Evolutionary conservation across 2,329 filamentous ascomycete genomes (phyloP).

Genomic region (Ophiostoma sp.): DNA sequence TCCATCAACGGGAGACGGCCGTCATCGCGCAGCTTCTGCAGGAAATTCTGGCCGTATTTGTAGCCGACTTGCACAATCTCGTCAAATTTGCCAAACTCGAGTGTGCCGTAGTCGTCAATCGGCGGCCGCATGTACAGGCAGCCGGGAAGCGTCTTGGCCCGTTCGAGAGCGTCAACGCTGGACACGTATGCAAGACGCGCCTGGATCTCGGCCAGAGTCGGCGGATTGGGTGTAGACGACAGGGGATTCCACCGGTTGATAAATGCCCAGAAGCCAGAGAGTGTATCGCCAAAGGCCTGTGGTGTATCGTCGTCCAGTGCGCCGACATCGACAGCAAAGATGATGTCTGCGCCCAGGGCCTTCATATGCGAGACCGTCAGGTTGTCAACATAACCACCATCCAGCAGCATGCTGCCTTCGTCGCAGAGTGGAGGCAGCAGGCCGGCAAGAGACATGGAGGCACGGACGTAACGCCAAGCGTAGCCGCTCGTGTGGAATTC

Average conservation of each 20-base stretch:
- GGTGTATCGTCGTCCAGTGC: constrained; percentile 88
- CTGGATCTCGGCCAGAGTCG: constrained; percentile 94
- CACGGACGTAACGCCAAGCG: constrained; percentile 94
- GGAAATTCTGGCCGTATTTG: constrained; percentile 76
- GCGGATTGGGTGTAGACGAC: constrained; percentile 83
- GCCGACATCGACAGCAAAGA: constrained; percentile 95
- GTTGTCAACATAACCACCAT: constrained; percentile 97
- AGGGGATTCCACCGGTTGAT: constrained; percentile 98
- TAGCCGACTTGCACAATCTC: constrained; percentile 94
- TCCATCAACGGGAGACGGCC: constrained; percentile 70
- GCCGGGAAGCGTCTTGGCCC: constrained; percentile 85
- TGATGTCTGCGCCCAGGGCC: constrained; percentile 83
- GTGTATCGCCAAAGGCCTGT: constrained; percentile 87
- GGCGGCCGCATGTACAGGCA: constrained; percentile 97
- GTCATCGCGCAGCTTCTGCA: constrained; percentile 74
- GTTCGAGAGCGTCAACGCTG: constrained; percentile 88
- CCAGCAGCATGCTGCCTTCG: constrained; percentile 93
- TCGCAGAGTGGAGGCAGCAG: constrained; percentile 92
- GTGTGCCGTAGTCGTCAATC: constrained; percentile 86
- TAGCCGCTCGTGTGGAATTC: constrained; percentile 97
- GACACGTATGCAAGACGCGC: constrained; percentile 92
- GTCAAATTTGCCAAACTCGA: constrained; percentile 97
- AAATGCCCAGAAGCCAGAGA: constrained; percentile 93
- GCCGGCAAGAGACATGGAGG: constrained; percentile 94
- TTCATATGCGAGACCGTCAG: constrained; percentile 98